Conservation (phyloP, 805 yeast species). For the Nadsonia fulvescens region DNA sequence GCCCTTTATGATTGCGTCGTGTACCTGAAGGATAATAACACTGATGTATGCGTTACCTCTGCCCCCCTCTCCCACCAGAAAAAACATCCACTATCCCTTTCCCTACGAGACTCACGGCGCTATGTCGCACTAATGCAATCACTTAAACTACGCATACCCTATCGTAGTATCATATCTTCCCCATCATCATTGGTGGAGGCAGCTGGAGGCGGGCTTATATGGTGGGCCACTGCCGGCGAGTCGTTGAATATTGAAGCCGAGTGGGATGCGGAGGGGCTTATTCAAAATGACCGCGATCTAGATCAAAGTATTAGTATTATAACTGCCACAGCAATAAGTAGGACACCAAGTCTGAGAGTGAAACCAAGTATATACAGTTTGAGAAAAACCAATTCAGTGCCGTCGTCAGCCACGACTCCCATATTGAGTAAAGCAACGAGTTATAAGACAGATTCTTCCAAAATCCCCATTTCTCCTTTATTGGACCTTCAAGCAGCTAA, state of each 20-base stretch:
- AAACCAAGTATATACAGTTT: constrained; percentile 8
- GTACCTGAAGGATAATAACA: too few relatives aligned
- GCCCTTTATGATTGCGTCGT: constrained; percentile 38
- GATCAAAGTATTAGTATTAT: too few relatives aligned
- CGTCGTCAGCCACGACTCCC: too few relatives aligned
- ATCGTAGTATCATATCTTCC: neutral
- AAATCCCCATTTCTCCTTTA: constrained; percentile 3
- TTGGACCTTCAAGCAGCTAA: constrained; percentile 11
- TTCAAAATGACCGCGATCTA: neutral
- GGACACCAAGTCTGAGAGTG: constrained; percentile 2
- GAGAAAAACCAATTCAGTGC: constrained; percentile 6
- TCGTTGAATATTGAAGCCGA: constrained; percentile 25
- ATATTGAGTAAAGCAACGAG: too few relatives aligned
- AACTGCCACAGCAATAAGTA: too few relatives aligned
- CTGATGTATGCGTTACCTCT: constrained; percentile 15
- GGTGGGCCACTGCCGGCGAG: constrained; percentile 85
- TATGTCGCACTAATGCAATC: constrained; percentile 9
- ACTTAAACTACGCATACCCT: constrained; percentile 9
- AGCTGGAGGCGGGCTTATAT: constrained; percentile 32
- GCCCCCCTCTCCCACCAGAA: constrained; percentile 9
- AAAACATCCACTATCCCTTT: constrained; percentile 1
- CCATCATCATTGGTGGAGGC: neutral
- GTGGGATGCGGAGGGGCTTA: constrained; percentile 22
- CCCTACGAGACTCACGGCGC: constrained; percentile 1
- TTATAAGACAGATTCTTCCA: too few relatives aligned